A percentile compares a stretch with the other conserved stretches of the same genome.
Conservation (phyloP, 2,329 filamentous ascomycete species). For the Rutstroemia sp. region DNA sequence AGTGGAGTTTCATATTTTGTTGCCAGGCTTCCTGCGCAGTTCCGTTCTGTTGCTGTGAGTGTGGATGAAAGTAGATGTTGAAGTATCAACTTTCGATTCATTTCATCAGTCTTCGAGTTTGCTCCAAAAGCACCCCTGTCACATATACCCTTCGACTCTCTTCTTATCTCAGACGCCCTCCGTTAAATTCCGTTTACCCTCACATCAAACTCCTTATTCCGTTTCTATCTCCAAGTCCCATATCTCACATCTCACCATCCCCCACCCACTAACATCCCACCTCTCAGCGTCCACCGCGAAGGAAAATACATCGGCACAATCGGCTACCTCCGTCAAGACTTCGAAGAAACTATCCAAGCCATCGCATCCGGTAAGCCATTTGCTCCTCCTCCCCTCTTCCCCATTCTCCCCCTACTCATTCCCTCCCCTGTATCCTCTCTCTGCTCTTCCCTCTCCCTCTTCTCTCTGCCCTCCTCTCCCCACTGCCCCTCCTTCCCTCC, state of each 20-base stretch:
- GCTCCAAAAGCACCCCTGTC: background rate
- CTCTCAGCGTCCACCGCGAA: constrained; percentile 38
- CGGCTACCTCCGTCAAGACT: constrained; percentile 35
- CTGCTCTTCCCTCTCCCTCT: background rate
- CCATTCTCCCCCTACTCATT: too few relatives aligned
- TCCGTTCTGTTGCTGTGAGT: background rate
- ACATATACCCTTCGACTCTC: background rate
- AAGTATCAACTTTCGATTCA: background rate
- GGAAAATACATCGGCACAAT: constrained; percentile 39
- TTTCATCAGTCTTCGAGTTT: too few relatives aligned
- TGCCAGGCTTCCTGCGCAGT: background rate
- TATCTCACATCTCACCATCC: background rate
- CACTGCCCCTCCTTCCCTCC: background rate
- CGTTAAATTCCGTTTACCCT: background rate
- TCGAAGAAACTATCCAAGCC: constrained; percentile 32
- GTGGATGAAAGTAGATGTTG: background rate
- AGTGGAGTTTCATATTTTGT: background rate
- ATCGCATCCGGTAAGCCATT: background rate
- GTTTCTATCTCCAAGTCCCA: background rate
- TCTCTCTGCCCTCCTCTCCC: background rate
- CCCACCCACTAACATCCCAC: background rate
- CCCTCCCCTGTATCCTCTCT: too few relatives aligned
- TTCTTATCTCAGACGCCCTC: background rate
- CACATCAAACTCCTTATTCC: background rate
- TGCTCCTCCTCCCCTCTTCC: too few relatives aligned